These are phyloP conservation scores for Bipolaris cookei DNA, from an alignment of 2,329 filamentous ascomycete genomes.

Conservation along the genomic window DNA sequence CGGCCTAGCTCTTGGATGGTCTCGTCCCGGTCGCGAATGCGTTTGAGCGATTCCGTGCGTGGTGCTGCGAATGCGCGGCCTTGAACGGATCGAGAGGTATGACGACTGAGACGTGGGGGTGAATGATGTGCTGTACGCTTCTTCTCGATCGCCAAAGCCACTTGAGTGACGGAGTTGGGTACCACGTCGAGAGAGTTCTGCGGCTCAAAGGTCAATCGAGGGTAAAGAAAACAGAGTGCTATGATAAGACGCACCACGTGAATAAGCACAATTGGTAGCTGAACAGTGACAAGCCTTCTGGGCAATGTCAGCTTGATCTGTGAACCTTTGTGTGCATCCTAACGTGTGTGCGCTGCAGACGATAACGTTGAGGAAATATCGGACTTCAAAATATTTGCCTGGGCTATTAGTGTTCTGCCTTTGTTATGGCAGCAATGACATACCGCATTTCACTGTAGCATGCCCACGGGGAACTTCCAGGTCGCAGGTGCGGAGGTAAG, in stretches of 20 bases:
- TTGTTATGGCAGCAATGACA: not conserved
- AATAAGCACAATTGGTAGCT: conserved; percentile 62
- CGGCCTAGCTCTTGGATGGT: conserved; percentile 52
- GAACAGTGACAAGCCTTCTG: conserved; percentile 59
- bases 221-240: not conserved
- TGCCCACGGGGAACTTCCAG: conserved; percentile 59
- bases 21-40: conserved; percentile 51
- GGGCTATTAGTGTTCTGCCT: conserved; percentile 9
- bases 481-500: conserved; percentile 57
- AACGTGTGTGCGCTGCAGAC: conserved; percentile 54
- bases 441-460: conserved; percentile 59
- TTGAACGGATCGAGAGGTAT: conserved; percentile 52
- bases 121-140: conserved; percentile 49
- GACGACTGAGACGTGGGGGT: conserved; percentile 38
- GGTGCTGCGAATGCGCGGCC: conserved; percentile 61
- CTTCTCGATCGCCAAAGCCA: conserved; percentile 62
- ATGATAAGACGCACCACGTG: conserved; percentile 55
- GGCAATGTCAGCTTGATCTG: conserved; percentile 22
- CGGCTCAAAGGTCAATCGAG: not conserved
- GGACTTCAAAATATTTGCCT: conserved; percentile 63
- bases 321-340: conserved; percentile 12
- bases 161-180: conserved; percentile 62
- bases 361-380: conserved; percentile 61
- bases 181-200: conserved; percentile 63
- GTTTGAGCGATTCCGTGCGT: conserved; percentile 58